Evolutionary conservation across 257 asterid genomes (phyloP), one percentile per base, ranked within the genome.

Genomic region (Gentiana dahurica): DNA sequence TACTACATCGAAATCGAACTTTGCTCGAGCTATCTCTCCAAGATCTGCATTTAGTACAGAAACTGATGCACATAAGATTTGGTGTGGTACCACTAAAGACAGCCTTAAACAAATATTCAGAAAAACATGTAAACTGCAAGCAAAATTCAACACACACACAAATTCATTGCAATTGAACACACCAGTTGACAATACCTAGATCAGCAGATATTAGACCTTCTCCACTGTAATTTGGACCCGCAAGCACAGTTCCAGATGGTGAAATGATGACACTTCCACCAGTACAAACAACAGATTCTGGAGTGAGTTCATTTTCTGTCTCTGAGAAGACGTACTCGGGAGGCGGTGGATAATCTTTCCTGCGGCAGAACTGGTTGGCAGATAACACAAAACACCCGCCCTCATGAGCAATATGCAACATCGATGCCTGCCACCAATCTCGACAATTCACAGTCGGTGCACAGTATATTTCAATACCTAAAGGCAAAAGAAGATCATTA

Each of bases 391-490:
- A 92, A 72, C 98, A 92, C 43, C 97, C 94, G 1, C 98, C 98
- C 77, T 92, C 97, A 32, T 85, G 81, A 49, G 98, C 97, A 59
- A 92, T 83, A 76, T 87, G 98, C 53, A 86, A 80, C 98, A 92
- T 83, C 38, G 98, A 83, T 54, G 97, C 89, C 75, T 92, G 98
- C 98, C 98, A 92, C 63, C 87, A 72, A 0, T 78, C 88, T 64
- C 98, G 73, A 0, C 95, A 64, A 76, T 92, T 97, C 68, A 97
- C 98, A 0, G 97, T 88, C 3, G 98, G 98, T 2, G 97, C 94
- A 77, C 98, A 92, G 49, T 92, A 92, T 75, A 92, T 81, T 73
- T 88, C 97, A 54, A 88, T 67, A 53, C 95, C 98, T 87, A 74
- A 13, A 67, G 58, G n/a, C 37, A 55, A 58, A 24, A 24, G 44